Percentiles rank a stretch among this genome's conserved stretches.
Evolutionary conservation across 305 asterid genomes (phyloP).

Genomic region (Fraxinus baroniana): DNA sequence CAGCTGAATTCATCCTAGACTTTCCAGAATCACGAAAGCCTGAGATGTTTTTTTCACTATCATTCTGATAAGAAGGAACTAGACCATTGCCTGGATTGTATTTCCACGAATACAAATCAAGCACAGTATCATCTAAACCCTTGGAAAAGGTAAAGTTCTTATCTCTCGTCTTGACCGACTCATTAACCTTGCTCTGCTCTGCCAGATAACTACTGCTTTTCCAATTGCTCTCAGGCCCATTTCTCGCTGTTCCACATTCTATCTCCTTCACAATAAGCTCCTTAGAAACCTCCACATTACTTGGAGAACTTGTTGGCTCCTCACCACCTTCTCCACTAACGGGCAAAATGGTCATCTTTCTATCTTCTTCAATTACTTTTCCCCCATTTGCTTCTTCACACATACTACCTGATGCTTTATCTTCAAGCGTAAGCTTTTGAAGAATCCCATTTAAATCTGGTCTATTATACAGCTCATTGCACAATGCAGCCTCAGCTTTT

Average conservation of each 20-base stretch:
- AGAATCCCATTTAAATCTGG: slow-evolving; percentile 62
- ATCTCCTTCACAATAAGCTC: slow-evolving; percentile 94
- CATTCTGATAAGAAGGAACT: slow-evolving; percentile 45
- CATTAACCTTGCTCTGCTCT: slow-evolving; percentile 45
- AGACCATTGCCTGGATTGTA: slow-evolving; percentile 48
- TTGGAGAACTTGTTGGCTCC: slow-evolving; percentile 36
- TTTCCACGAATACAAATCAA: slow-evolving; percentile 63
- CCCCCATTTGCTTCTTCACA: slow-evolving; percentile 51
- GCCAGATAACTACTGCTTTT: slow-evolving; percentile 39
- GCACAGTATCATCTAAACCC: slow-evolving; percentile 56
- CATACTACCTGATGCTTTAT: slow-evolving; percentile 44
- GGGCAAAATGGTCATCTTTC: slow-evolving; percentile 28
- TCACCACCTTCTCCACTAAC: slow-evolving; percentile 36
- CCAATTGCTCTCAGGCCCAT: slow-evolving; percentile 60
- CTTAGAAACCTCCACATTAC: slow-evolving; percentile 45
- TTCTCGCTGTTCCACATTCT: slow-evolving; percentile 58
- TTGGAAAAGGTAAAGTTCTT: slow-evolving; percentile 54
- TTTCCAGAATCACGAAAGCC: slow-evolving; percentile 59
- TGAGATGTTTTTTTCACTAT: slow-evolving; percentile 40
- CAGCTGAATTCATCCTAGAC: slow-evolving; percentile 37
- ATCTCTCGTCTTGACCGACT: slow-evolving; percentile 50
- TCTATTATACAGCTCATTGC: slow-evolving; percentile 63
- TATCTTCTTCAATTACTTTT: slow-evolving; percentile 35
- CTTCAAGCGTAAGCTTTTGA: slow-evolving; percentile 50
- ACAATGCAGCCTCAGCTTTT: slow-evolving; percentile 83